Conservation (phyloP, 805 yeast genomes). For the Geotrichum ghanense region DNA sequence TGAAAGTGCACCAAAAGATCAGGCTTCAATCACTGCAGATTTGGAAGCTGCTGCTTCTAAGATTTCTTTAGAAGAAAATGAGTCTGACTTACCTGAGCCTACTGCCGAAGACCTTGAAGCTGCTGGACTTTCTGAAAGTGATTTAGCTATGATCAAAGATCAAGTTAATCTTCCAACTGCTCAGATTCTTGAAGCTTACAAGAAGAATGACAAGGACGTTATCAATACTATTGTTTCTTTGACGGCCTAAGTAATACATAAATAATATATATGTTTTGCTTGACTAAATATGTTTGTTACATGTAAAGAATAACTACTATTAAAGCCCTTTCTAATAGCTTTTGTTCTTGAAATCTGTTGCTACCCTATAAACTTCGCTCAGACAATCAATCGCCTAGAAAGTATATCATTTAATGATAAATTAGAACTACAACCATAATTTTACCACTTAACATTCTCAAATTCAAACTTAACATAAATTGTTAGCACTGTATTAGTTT, state of each 20-base stretch:
- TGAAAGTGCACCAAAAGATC: slow-evolving; percentile 26
- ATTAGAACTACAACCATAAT: too few species aligned
- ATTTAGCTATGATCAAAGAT: slow-evolving; percentile 75
- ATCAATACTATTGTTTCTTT: slow-evolving; percentile 78
- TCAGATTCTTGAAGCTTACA: slow-evolving; percentile 86
- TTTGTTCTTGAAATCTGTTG: too few species aligned
- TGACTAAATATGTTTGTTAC: too few species aligned
- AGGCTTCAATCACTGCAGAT: slow-evolving; percentile 11
- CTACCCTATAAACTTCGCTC: too few species aligned
- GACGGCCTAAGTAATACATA: neutral
- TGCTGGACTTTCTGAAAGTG: slow-evolving; percentile 71
- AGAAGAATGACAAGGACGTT: slow-evolving; percentile 82
- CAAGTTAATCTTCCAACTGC: slow-evolving; percentile 84
- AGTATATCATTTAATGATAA: too few species aligned
- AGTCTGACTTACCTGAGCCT: slow-evolving; percentile 33
- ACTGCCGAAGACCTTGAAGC: slow-evolving; percentile 62
- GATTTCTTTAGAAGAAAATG: slow-evolving; percentile 35
- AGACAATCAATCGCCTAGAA: too few species aligned
- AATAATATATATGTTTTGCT: too few species aligned
- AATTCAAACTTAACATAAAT: too few species aligned
- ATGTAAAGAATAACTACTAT: too few species aligned
- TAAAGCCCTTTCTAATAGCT: too few species aligned
- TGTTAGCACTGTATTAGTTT: neutral
- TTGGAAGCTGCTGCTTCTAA: slow-evolving; percentile 18
- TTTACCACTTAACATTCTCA: too few species aligned